Base-by-base conservation (phyloP, 2,329 filamentous ascomycete species). In the Fusarium succisae region DNA sequence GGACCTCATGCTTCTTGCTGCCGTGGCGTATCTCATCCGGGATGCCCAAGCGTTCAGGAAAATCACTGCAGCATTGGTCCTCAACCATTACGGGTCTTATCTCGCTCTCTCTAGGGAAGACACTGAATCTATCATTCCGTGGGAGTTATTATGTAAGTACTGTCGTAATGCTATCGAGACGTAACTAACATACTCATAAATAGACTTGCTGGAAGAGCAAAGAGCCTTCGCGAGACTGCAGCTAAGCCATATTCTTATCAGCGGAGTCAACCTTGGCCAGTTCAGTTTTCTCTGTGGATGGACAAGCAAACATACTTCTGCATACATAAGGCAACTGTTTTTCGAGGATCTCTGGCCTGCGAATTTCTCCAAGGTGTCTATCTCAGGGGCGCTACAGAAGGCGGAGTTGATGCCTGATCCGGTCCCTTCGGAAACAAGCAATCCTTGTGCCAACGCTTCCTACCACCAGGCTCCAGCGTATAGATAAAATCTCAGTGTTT, bases 31-130 rank as follows among this genome's bases (percentile, higher is more conserved):
- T 8, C 28, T 51, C 5, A 5, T 32, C 2, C 0, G 0, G 22
- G 0, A 51, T 32, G 15, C 28, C 1, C 5, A 18, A 24, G 28
- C 28, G 1, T 51, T 51, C 4, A 51, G 0, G 1, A 1, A 35
- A 3, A 0, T 8, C 48, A 51, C 48, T 24, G 8, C 30, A 14
- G 22, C 11, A 4, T 24, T 51, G 17, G 6, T 51, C 0, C 17
- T 51, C 5, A 2, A 24, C 4, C 4, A 51, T 35, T 0, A 14
- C 0, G 22, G 22, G 0, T 24, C 28, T 51, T 51, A 51, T 24
- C 28, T 51, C 2, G 5, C 3, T 9, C 47, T 32, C 0, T 3
- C 2, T 18, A 10, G 20, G 3, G 20, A 17, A 5, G 4, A 12
- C 2, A 4, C 1, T 8, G 10, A 1, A 50, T 12, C 20, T 3